Conservation (phyloP, 1,139 yeast species). For the Torulaspora pretoriensis region DNA sequence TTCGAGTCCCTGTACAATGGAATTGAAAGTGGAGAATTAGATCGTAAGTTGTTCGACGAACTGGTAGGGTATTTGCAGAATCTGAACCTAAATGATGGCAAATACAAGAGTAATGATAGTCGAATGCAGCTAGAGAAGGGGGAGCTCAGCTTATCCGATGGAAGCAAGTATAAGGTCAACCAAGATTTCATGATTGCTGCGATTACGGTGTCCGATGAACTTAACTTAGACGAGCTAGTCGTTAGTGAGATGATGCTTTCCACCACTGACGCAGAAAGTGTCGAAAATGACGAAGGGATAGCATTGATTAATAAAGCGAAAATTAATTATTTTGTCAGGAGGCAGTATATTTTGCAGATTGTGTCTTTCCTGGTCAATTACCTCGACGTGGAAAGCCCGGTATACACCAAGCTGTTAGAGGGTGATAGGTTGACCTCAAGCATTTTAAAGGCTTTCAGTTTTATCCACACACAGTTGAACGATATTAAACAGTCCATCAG, state of each 20-base stretch:
- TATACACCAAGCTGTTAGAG: constrained; percentile 26
- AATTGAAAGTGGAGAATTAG: constrained; percentile 26
- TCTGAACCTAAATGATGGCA: constrained; percentile 24
- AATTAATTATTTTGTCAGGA: constrained; percentile 64
- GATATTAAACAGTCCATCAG: constrained; percentile 61
- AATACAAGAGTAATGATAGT: constrained; percentile 47
- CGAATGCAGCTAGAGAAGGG: constrained; percentile 53
- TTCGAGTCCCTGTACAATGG: constrained; percentile 32
- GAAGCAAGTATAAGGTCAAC: constrained; percentile 46
- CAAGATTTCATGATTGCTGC: constrained; percentile 50
- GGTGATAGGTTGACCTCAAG: constrained; percentile 38
- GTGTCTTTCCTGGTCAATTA: constrained; percentile 52
- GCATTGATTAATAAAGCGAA: constrained; percentile 63
- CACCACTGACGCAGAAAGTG: constrained; percentile 5
- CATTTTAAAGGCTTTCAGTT: constrained; percentile 51
- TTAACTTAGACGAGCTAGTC: constrained; percentile 63
- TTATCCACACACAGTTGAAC: constrained; percentile 52
- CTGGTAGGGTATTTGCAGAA: constrained; percentile 29
- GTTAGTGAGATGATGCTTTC: constrained; percentile 53
- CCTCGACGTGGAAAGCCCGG: constrained; percentile 23
- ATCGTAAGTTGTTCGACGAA: constrained; percentile 23
- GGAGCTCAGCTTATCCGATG: constrained; percentile 48
- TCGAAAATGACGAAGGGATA: constrained; percentile 39
- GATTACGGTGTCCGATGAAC: constrained; percentile 55
- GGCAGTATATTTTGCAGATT: constrained; percentile 67